Evolutionary conservation across 495 filamentous ascomycete species (phyloP).

Genomic region (Chaetomium cochliodes): DNA sequence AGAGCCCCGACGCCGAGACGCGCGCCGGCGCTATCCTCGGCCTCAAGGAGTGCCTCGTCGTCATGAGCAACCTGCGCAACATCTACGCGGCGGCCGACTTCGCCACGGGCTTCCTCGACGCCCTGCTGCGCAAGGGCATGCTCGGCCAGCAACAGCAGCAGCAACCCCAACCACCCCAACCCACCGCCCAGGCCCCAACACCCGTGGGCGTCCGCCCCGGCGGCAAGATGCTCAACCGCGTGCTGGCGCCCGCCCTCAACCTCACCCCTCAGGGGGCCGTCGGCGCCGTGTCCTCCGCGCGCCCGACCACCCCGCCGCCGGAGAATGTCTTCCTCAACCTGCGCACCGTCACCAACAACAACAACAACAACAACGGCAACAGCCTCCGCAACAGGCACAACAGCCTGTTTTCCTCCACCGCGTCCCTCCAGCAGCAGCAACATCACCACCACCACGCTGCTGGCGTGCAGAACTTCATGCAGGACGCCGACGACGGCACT

Average conservation of each 20-base stretch:
- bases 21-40: constrained; percentile 67
- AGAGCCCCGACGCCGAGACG: constrained; percentile 66
- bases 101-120: constrained; percentile 79
- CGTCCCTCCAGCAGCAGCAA: not conserved
- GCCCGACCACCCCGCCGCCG: constrained; percentile 45
- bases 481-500: not conserved
- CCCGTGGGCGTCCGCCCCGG: not conserved
- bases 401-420: constrained; percentile 3
- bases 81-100: constrained; percentile 87
- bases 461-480: not conserved
- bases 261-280: constrained; percentile 14
- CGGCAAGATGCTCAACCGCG: constrained; percentile 20
- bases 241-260: constrained; percentile 22
- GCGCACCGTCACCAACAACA: not conserved
- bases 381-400: too few species aligned
- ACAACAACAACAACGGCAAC: not conserved
- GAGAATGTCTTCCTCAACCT: constrained; percentile 34
- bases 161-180: not conserved
- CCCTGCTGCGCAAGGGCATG: constrained; percentile 66
- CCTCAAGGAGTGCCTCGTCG: constrained; percentile 82
- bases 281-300: constrained; percentile 21
- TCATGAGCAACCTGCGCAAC: constrained; percentile 75
- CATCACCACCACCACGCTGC: not conserved
- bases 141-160: constrained; percentile 61
- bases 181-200: constrained; percentile 14